Base-by-base conservation (phyloP, 2,329 filamentous ascomycete species). In the Fusarium cyanostomum region DNA sequence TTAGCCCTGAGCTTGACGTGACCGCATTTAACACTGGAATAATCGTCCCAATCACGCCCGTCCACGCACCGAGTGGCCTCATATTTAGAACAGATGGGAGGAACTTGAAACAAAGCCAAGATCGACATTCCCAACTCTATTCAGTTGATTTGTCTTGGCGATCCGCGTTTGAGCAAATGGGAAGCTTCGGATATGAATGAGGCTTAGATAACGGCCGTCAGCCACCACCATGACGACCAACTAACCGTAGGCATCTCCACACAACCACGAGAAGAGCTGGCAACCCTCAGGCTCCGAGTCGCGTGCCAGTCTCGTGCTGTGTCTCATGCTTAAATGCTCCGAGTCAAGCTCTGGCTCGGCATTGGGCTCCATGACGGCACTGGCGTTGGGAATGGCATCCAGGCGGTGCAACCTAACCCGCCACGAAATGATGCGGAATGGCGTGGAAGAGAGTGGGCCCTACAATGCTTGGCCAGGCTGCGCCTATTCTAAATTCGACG, bases 181-280 rank as follows among this genome's bases (percentile, higher is more conserved):
- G 6, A 35, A 53, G 10, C 10, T 37, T 12, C 11, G 16, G 33
- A 28, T 15, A 49, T 51, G 26, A 48, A 45, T 37, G 52, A 45
- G 52, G 57, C 43, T 52, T 53, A 62, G 42, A 42, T 26, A 21
- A 49, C 37, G 15, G 9, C 41, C 50, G 21, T 62, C 62, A 68
- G 66, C 66, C 66, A 68, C 66, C 56, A 49, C 16, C 30, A 38
- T 68, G 56, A 68, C 65, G 65, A 68, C 31, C 12, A 51, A 42
- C 13, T 11, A 3, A 31, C 34, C 3, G 6, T 42, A 54, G 35
- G 52, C 35, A 31, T 46, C 41, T 9, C 33, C 45, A 4, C 45
- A 33, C 16, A 37, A 37, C 27, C 18, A 38, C 31, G 30, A 43
- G 16, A 24, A 15, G 9, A 16, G 24, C 18, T 0, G 15, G 26